Conservation (phyloP, 1,284 basidiomycete species). For the Ceratobasidium sp. region DNA sequence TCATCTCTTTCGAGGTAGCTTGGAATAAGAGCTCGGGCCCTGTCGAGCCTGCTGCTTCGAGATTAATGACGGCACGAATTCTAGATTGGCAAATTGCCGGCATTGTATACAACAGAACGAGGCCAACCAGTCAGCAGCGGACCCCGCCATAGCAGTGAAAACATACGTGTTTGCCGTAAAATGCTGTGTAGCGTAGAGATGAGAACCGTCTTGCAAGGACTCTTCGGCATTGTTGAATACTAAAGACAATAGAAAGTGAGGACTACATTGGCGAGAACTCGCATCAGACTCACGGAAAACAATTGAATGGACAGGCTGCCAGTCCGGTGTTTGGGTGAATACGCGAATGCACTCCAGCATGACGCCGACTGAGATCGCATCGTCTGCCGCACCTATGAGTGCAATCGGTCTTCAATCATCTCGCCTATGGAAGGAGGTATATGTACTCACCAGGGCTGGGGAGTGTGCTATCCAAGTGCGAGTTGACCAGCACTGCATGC, state of each 20-base stretch:
- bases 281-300: slow-evolving; percentile 72
- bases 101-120: neutral
- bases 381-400: slow-evolving; percentile 85
- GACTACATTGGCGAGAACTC: neutral
- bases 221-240: slow-evolving; percentile 98
- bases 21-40: slow-evolving; percentile 95
- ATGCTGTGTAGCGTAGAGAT: slow-evolving; percentile 90
- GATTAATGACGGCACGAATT: slow-evolving; percentile 87
- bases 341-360: slow-evolving; percentile 92
- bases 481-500: slow-evolving; percentile 85
- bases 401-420: slow-evolving; percentile 6
- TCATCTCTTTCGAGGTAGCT: slow-evolving; percentile 93
- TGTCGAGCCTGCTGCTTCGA: slow-evolving; percentile 91
- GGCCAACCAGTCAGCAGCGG: too few species aligned
- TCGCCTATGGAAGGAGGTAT: too few species aligned
- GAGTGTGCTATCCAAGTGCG: slow-evolving; percentile 77
- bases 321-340: slow-evolving; percentile 72
- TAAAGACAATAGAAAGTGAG: slow-evolving; percentile 46
- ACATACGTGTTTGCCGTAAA: slow-evolving; percentile 71
- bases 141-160: slow-evolving; percentile 11
- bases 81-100: slow-evolving; percentile 52
- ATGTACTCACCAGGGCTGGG: slow-evolving; percentile 39
- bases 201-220: slow-evolving; percentile 92
- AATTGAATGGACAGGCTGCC: slow-evolving; percentile 79
- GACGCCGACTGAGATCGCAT: slow-evolving; percentile 85